phyloP scores from a whole-genome alignment of 2,329 filamentous ascomycete species.

The Scedosporium minutisporum region DNA sequence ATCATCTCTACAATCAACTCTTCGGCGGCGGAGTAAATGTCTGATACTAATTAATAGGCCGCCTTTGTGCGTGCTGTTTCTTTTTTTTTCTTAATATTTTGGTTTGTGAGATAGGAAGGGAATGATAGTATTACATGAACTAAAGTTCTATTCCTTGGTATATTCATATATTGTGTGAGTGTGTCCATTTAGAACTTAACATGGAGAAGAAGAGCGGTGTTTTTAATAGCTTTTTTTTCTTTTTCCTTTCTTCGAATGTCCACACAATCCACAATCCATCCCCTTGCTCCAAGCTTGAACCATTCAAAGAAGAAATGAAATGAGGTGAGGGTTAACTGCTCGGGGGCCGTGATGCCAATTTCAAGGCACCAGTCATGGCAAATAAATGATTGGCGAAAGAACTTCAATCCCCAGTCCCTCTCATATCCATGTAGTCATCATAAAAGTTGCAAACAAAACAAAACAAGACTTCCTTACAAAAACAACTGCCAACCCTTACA shows the following conservation, averaged over 20 bases:
- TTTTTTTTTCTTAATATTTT: too few species aligned
- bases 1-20: too few species aligned
- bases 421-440: too few species aligned
- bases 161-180: neutral
- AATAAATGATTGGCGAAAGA: neutral
- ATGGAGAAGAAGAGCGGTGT: neutral
- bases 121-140: neutral
- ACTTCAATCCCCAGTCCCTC: neutral
- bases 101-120: too few species aligned
- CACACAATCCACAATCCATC: too few species aligned
- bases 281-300: neutral
- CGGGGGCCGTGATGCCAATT: neutral
- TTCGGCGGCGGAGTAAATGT: too few species aligned
- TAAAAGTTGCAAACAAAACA: too few species aligned
- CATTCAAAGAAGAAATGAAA: neutral
- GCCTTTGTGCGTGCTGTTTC: too few species aligned
- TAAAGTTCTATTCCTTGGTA: neutral
- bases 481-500: neutral
- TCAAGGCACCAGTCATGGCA: neutral
- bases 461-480: too few species aligned
- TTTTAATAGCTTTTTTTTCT: neutral
- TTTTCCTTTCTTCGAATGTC: neutral
- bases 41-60: too few species aligned
- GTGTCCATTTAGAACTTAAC: neutral
- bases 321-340: neutral